Base-by-base conservation (phyloP, 495 filamentous ascomycete genomes). In the Cercophora sp. region DNA sequence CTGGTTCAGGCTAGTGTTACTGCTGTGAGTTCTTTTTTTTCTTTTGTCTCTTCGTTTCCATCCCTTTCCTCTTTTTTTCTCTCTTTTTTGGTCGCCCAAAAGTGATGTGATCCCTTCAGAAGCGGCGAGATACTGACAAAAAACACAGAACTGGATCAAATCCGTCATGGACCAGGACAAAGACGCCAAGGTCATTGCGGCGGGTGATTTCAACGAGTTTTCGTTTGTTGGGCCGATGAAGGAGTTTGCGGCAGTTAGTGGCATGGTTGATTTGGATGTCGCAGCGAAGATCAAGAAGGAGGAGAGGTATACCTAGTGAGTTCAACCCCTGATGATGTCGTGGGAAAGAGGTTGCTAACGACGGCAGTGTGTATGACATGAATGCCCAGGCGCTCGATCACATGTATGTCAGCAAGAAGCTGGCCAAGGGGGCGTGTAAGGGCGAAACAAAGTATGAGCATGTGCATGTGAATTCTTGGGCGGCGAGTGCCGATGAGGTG, bases 181-280 rank as follows among this genome's bases (percentile, higher is more conserved):
- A 2, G 34, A 62, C 1, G 81, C 81, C 0, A 56, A 58, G 6
- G 64, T 85, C 27, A 62, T 82, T 16, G 62, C 71, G 0, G 69
- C 75, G 0, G 83, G 83, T 9, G 81, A 85, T 58, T 86, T 79
- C 62, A 85, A 86, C 71, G 83, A 86, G 66, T 85, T 82, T 56
- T 53, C 72, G 1, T 81, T 79, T 54, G 79, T 76, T 9, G 31
- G 60, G 60, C 80, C 81, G 0, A 59, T 83, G 58, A 55, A 66
- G 27, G 64, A 61, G 0, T 81, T 83, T 54, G 54, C 56, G 5
- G 10, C 34, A 1, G 52, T 70, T 5, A 77, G 75, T 0, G 65
- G 66, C 2, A 66, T 84, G 26, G 53, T 55, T n/a, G 79, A 84
- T 41, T 55, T 85, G 4, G 82, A 85, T 52, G 77, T 69, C 8